Conservation (phyloP, 768 basidiomycete genomes). For the Panaeolus papilionaceus region DNA sequence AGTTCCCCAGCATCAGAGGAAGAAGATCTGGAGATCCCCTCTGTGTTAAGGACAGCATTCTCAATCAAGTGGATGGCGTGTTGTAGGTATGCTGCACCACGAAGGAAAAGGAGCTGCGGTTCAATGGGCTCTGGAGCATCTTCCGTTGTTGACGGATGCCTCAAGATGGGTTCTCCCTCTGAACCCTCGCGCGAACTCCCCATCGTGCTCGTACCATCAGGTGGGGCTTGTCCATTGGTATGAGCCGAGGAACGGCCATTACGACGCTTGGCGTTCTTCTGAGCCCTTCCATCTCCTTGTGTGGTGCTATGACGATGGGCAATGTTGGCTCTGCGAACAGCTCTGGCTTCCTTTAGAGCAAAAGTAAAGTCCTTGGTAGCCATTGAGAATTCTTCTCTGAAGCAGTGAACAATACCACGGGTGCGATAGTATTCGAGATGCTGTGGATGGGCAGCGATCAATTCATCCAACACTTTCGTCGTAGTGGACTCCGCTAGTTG, state of each 20-base stretch:
- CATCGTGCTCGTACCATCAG: conserved; percentile 64
- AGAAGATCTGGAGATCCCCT: conserved; percentile 65
- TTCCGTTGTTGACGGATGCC: conserved; percentile 78
- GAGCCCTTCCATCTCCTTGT: conserved; percentile 38
- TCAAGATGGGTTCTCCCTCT: conserved; percentile 56
- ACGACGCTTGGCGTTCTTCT: conserved; percentile 56
- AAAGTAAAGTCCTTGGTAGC: conserved; percentile 85
- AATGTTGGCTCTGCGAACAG: conserved; percentile 67
- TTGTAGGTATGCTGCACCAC: conserved; percentile 84
- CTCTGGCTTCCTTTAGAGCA: conserved; percentile 79
- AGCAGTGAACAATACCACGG: conserved; percentile 89
- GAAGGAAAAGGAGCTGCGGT: conserved; percentile 81
- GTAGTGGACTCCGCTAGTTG: conserved; percentile 87
- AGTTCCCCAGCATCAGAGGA: conserved; percentile 76
- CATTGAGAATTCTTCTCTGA: conserved; percentile 79
- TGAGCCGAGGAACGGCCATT: conserved; percentile 51
- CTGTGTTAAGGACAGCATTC: conserved; percentile 69
- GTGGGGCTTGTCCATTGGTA: conserved; percentile 70
- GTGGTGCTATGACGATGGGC: conserved; percentile 53
- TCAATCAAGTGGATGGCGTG: conserved; percentile 81
- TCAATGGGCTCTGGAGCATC: conserved; percentile 89
- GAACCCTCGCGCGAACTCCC: conserved; percentile 52
- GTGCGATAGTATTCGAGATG: conserved; percentile 87
- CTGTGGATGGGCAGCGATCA: conserved; percentile 77
- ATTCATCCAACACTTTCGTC: conserved; percentile 77